Percentiles rank a stretch among this genome's conserved stretches.
Conservation (phyloP, 2,329 filamentous ascomycete genomes). For the Dactylellina haptotyla region DNA sequence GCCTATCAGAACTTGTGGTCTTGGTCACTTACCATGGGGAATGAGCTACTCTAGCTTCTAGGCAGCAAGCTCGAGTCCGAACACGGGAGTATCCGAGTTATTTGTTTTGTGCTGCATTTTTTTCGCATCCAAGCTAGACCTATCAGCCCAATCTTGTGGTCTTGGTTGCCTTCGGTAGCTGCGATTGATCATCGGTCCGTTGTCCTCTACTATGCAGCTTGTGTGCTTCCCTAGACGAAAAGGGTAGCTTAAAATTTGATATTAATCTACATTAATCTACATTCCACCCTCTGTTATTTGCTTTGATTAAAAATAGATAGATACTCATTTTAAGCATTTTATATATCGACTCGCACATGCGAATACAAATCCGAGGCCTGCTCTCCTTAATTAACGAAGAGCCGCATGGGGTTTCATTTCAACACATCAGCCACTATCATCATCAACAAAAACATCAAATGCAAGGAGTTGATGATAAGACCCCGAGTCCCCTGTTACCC, state of each 20-base stretch:
- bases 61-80: constrained; percentile 19
- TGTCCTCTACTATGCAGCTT: too few species aligned
- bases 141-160: not conserved
- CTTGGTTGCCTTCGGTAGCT: constrained; percentile 4
- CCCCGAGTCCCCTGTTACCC: too few species aligned
- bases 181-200: not conserved
- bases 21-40: not conserved
- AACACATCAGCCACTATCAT: too few species aligned
- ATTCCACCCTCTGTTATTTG: not conserved
- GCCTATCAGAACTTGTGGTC: not conserved
- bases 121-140: not conserved
- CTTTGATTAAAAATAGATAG: constrained; percentile 22
- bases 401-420: too few species aligned
- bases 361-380: not conserved
- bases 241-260: not conserved
- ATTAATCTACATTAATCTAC: constrained; percentile 5
- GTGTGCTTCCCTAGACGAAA: not conserved
- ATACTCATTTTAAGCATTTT: too few species aligned
- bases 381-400: too few species aligned
- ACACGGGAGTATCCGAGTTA: constrained; percentile 19
- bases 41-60: constrained; percentile 9
- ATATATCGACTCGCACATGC: too few species aligned
- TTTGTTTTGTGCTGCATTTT: constrained; percentile 13
- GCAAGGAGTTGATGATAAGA: too few species aligned
- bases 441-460: too few species aligned